These are phyloP conservation scores for Colletotrichum abscissum DNA, from an alignment of 2,329 filamentous ascomycete species.

Conservation along the genomic window DNA sequence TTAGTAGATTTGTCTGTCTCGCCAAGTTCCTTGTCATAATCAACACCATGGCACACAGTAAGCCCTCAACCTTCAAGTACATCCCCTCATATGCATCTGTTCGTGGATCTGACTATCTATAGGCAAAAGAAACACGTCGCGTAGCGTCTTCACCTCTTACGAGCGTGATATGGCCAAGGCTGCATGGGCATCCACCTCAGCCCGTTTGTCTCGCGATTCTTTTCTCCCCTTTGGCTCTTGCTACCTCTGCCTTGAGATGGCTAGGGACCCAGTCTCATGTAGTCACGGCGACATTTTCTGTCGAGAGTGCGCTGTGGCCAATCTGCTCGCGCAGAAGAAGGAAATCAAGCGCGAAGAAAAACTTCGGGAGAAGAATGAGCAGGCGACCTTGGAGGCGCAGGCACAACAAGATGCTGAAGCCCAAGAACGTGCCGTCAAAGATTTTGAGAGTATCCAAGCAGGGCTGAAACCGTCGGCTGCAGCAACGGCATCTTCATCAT, in stretches of 20 bases:
- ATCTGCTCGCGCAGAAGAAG: slow-evolving; percentile 90
- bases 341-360: slow-evolving; percentile 87
- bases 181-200: slow-evolving; percentile 83
- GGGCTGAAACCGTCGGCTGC: slow-evolving; percentile 60
- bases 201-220: slow-evolving; percentile 88
- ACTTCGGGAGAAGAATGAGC: slow-evolving; percentile 68
- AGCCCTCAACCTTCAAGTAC: slow-evolving; percentile 35
- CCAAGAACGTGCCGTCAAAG: slow-evolving; percentile 74
- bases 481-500: not conserved
- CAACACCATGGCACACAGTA: slow-evolving; percentile 63
- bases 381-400: slow-evolving; percentile 71
- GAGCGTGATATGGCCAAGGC: slow-evolving; percentile 86
- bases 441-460: slow-evolving; percentile 88
- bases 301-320: slow-evolving; percentile 90
- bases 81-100: not conserved
- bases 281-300: slow-evolving; percentile 91
- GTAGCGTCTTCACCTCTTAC: slow-evolving; percentile 93
- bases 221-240: slow-evolving; percentile 94
- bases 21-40: not conserved
- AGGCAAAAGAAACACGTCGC: slow-evolving; percentile 90
- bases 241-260: slow-evolving; percentile 84
- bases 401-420: slow-evolving; percentile 76
- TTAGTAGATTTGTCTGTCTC: not conserved
- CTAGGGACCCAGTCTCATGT: slow-evolving; percentile 86
- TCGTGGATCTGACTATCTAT: slow-evolving; percentile 19